These are phyloP conservation scores for Eimeria zaria DNA, from an alignment of 169 alveolate genomes.

Conservation along the genomic window DNA sequence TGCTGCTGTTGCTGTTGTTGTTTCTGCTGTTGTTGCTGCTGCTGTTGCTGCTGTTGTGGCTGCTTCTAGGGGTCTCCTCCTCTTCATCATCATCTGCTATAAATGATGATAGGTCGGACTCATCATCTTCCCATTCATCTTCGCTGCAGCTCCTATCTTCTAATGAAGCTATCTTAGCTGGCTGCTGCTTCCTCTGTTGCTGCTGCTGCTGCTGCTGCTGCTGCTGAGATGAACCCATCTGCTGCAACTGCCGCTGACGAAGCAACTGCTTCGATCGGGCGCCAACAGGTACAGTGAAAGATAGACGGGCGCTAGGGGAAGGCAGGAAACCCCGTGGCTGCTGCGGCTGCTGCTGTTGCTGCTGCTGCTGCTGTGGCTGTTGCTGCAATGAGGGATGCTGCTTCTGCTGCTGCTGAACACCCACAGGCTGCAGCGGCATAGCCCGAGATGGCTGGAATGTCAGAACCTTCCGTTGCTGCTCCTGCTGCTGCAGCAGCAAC, in stretches of 20 bases:
- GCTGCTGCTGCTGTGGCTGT: not conserved
- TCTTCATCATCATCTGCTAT: slow-evolving; percentile 20
- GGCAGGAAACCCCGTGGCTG: not conserved
- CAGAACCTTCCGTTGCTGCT: not conserved
- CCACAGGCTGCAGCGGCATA: not conserved
- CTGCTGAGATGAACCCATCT: not conserved
- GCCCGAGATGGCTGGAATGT: slow-evolving; percentile 6
- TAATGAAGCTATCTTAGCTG: not conserved
- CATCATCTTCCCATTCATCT: not conserved
- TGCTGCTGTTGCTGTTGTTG: not conserved
- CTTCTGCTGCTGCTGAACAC: not conserved
- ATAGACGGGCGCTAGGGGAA: slow-evolving; percentile 6
- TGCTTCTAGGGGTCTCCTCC: not conserved
- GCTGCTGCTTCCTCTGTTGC: slow-evolving; percentile 31
- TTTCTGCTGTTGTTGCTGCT: not conserved
- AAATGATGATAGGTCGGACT: not conserved
- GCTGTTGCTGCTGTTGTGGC: slow-evolving; percentile 6
- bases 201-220: slow-evolving; percentile 17
- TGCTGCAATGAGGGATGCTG: not conserved
- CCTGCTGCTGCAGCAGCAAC: slow-evolving; percentile 18
- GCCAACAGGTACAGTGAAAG: not conserved
- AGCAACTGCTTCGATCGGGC: not conserved
- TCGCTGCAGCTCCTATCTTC: slow-evolving; percentile 33
- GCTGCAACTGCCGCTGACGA: slow-evolving; percentile 49
- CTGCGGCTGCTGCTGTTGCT: slow-evolving; percentile 23